Percentiles rank a stretch among this genome's conserved stretches.
phyloP scores from a whole-genome alignment of 495 filamentous ascomycete species.

The Chaetomium fimeti region DNA sequence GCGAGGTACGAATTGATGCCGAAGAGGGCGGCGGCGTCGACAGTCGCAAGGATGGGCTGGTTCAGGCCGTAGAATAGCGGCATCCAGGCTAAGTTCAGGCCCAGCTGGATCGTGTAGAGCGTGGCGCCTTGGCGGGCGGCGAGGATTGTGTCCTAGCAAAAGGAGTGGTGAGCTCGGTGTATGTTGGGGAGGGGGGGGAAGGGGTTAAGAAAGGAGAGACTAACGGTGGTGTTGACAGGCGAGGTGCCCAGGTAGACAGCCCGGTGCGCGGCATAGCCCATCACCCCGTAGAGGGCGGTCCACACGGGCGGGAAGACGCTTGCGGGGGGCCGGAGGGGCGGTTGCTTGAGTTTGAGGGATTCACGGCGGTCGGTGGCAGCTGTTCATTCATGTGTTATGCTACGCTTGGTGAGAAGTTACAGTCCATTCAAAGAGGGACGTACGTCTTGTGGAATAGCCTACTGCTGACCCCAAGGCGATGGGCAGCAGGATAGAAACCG shows the following conservation, averaged over 20 bases:
- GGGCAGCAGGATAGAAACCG: conserved; percentile 68
- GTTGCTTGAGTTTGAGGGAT: conserved; percentile 71
- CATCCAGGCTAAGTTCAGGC: conserved; percentile 86
- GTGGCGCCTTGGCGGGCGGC: conserved; percentile 60
- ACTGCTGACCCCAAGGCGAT: conserved; percentile 61
- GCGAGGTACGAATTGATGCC: conserved; percentile 68
- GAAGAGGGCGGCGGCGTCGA: conserved; percentile 69
- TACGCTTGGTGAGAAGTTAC: neutral
- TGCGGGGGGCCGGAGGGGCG: conserved; percentile 74
- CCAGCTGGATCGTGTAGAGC: conserved; percentile 81
- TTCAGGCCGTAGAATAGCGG: conserved; percentile 81
- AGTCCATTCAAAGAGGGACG: conserved; percentile 20
- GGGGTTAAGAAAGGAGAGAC: conserved; percentile 23
- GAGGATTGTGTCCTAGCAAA: conserved; percentile 22
- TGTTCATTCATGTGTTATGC: conserved; percentile 38
- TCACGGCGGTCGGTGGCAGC: conserved; percentile 44
- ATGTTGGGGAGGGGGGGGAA: neutral
- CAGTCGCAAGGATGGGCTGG: conserved; percentile 68
- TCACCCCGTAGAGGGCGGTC: conserved; percentile 81
- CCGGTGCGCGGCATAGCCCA: conserved; percentile 86
- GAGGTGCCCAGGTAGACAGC: conserved; percentile 56
- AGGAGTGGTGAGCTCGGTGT: neutral
- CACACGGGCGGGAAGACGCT: conserved; percentile 81
- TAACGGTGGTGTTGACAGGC: conserved; percentile 33
- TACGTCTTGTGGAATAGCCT: conserved; percentile 61